Conservation (phyloP, 768 basidiomycete genomes). For the Leccinum broughii region DNA sequence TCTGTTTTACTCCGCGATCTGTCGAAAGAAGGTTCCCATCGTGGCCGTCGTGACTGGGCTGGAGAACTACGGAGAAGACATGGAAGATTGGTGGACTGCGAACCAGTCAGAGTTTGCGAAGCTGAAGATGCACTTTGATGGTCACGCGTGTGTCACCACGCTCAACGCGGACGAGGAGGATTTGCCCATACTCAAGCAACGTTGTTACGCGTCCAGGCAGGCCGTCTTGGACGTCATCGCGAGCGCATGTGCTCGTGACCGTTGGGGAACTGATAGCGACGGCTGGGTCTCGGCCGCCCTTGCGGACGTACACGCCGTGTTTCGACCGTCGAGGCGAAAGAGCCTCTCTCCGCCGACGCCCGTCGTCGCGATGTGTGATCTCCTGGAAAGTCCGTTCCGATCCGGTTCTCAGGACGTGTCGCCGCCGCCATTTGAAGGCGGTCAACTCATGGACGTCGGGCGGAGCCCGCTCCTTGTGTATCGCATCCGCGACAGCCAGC, state of each 20-base stretch:
- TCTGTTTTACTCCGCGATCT: constrained; percentile 38
- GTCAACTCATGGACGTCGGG: constrained; percentile 20
- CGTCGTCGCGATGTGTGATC: constrained; percentile 22
- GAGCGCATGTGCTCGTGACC: constrained; percentile 19
- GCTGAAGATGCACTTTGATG: constrained; percentile 35
- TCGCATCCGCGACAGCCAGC: constrained; percentile 22
- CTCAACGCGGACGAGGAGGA: constrained; percentile 29
- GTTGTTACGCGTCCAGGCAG: constrained; percentile 29
- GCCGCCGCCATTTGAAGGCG: constrained; percentile 21
- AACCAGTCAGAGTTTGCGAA: constrained; percentile 30
- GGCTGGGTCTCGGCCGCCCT: constrained; percentile 6
- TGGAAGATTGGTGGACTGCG: constrained; percentile 34
- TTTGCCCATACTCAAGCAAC: constrained; percentile 27
- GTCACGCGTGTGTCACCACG: constrained; percentile 42
- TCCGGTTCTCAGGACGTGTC: constrained; percentile 8
- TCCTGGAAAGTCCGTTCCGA: constrained; percentile 5
- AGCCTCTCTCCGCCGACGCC: constrained; percentile 15
- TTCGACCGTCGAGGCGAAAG: constrained; percentile 8
- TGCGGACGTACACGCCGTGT: constrained; percentile 24
- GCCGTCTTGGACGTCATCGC: constrained; percentile 24
- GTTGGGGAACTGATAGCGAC: constrained; percentile 25
- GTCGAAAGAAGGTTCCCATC: constrained; percentile 38
- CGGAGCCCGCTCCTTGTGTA: constrained; percentile 21
- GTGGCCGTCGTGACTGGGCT: constrained; percentile 39
- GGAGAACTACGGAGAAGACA: constrained; percentile 35